A percentile compares a stretch with the other conserved stretches of the same genome.
phyloP scores from a whole-genome alignment of 2,329 filamentous ascomycete genomes.

The Aureobasidium melanogenum region DNA sequence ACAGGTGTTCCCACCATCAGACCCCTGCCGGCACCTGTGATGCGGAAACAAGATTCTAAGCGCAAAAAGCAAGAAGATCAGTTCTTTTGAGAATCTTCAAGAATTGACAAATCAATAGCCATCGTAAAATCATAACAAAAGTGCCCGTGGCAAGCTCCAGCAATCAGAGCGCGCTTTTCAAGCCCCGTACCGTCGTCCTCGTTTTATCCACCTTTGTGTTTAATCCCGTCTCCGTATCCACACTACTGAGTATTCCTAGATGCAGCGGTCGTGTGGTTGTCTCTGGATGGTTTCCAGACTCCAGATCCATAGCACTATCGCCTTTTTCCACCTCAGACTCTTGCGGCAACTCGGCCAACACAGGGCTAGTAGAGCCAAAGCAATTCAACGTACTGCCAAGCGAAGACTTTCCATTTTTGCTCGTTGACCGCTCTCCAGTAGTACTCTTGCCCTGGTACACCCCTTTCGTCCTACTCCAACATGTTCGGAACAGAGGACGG shows the following conservation, averaged over 20 bases:
- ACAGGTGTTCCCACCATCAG: background rate
- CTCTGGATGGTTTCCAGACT: background rate
- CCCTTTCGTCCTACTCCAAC: background rate
- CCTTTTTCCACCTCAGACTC: background rate
- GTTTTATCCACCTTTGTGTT: background rate
- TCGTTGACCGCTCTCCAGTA: background rate
- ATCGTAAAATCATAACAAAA: background rate
- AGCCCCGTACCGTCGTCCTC: background rate
- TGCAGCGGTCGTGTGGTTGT: background rate
- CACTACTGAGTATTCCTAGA: background rate
- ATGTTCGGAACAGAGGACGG: conserved; percentile 23
- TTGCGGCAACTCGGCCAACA: background rate
- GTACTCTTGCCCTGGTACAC: background rate
- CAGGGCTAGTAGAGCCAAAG: background rate
- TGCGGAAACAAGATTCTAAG: too few species aligned
- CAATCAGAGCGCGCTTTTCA: background rate
- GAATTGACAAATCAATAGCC: background rate
- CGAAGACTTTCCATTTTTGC: background rate
- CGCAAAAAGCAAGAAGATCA: background rate
- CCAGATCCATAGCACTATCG: background rate
- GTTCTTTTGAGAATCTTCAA: too few species aligned
- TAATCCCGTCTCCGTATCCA: background rate
- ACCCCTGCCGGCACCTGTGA: background rate
- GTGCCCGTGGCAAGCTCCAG: background rate
- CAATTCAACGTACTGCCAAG: background rate